phyloP scores from a whole-genome alignment of 2,329 filamentous ascomycete genomes.

The Stenocarpella maydis region DNA sequence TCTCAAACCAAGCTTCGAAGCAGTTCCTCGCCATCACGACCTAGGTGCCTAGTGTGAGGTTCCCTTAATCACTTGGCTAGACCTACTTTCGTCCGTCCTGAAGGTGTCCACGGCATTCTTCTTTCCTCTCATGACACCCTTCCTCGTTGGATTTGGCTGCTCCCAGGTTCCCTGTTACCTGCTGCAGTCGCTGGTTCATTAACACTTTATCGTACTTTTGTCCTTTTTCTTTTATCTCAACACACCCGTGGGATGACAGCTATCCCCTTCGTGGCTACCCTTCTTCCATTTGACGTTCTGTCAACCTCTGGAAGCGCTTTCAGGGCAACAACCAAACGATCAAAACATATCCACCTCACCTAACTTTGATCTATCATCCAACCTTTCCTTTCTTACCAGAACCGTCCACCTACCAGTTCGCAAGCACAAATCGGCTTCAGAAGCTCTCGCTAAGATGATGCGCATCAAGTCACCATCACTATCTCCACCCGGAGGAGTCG shows the following conservation, averaged over 20 bases:
- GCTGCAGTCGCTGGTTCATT: neutral
- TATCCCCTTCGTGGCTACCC: neutral
- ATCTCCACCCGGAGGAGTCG: neutral
- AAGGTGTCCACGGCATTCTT: neutral
- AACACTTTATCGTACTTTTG: neutral
- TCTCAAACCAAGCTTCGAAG: no score
- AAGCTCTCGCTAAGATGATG: neutral
- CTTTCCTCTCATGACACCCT: neutral
- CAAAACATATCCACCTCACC: neutral
- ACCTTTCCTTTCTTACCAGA: no score
- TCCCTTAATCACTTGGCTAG: neutral
- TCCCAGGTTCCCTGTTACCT: rapidly evolving
- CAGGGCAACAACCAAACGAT: neutral
- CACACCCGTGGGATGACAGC: no score
- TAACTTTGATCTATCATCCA: neutral
- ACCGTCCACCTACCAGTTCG: neutral
- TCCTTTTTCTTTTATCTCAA: no score
- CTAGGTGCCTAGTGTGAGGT: neutral
- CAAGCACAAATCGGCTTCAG: neutral
- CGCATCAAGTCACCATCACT: neutral
- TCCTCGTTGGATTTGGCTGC: neutral
- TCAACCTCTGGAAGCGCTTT: no score
- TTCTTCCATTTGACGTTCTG: neutral
- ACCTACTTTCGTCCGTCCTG: neutral
- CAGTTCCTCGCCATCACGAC: neutral